phyloP scores from a whole-genome alignment of 108 stramenopile species.

The Nitzschia inconspicua region DNA sequence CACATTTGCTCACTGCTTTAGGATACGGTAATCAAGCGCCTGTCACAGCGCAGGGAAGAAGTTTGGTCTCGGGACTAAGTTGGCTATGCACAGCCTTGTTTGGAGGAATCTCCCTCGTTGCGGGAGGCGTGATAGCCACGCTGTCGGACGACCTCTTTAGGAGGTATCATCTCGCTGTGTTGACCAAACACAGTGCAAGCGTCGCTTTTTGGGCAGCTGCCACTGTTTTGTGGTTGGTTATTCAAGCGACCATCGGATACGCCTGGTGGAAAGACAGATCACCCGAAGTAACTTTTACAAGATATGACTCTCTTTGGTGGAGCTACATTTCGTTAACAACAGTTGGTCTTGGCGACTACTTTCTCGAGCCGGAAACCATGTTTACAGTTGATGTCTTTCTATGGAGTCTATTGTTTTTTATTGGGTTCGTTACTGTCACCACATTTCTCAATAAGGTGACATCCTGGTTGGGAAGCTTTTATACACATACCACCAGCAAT shows the following conservation, averaged over 20 bases:
- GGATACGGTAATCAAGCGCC: constrained; percentile 60
- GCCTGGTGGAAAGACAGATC: constrained; percentile 16
- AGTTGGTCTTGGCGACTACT: constrained; percentile 47
- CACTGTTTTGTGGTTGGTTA: constrained; percentile 2
- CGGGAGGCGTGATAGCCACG: constrained; percentile 23
- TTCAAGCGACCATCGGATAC: background rate
- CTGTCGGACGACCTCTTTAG: constrained; percentile 39
- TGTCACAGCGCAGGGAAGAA: constrained; percentile 23
- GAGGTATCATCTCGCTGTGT: too few species aligned
- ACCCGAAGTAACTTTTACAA: background rate
- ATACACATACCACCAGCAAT: too few species aligned
- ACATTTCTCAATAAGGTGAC: constrained; percentile 24
- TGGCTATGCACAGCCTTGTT: constrained; percentile 36
- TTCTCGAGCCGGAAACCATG: constrained; percentile 34
- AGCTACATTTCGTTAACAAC: constrained; percentile 38
- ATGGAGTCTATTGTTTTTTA: constrained; percentile 17
- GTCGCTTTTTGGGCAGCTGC: too few species aligned
- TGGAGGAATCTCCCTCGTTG: constrained; percentile 21
- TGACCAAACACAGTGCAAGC: too few species aligned
- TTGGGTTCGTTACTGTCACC: constrained; percentile 24
- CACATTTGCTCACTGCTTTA: constrained; percentile 23
- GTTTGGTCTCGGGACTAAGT: constrained; percentile 34
- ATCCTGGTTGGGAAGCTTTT: too few species aligned
- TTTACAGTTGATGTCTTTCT: constrained; percentile 15
- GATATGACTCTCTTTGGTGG: constrained; percentile 40